Conservation (phyloP, 2,329 filamentous ascomycete species). For the Botryotinia narcissicola region DNA sequence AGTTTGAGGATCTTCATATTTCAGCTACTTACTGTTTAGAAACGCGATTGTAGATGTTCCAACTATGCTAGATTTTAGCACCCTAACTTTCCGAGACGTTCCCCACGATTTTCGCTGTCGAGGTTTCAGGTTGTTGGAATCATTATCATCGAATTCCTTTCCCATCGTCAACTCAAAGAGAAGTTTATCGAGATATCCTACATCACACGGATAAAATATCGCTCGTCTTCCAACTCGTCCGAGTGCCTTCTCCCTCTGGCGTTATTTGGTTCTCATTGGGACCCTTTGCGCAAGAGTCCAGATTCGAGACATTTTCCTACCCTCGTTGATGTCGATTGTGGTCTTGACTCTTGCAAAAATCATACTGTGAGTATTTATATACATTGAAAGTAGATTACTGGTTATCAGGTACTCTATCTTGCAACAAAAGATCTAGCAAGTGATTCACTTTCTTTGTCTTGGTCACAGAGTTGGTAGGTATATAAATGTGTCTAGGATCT, state of each 20-base stretch:
- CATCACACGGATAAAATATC: too few relatives aligned
- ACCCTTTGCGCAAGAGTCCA: background rate
- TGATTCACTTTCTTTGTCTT: background rate
- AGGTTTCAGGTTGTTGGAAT: background rate
- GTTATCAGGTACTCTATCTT: background rate
- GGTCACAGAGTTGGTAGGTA: too few relatives aligned
- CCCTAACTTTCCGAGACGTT: too few relatives aligned
- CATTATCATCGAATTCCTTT: background rate
- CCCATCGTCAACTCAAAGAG: background rate
- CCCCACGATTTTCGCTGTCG: accelerated
- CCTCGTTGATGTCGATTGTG: too few relatives aligned
- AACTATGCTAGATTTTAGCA: accelerated
- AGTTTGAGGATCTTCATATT: too few relatives aligned
- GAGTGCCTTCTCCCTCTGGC: too few relatives aligned
- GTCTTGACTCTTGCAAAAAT: background rate
- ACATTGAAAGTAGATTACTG: background rate
- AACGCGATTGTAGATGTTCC: too few relatives aligned
- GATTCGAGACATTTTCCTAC: background rate
- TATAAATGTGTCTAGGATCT: background rate
- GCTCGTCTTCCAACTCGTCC: too few relatives aligned
- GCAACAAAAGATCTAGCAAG: background rate
- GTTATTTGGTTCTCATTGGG: too few relatives aligned
- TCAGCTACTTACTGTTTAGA: too few relatives aligned
- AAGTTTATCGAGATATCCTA: too few relatives aligned
- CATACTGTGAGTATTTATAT: background rate